Conservation (phyloP, 2,329 filamentous ascomycete species). For the Trichoderma sp. region DNA sequence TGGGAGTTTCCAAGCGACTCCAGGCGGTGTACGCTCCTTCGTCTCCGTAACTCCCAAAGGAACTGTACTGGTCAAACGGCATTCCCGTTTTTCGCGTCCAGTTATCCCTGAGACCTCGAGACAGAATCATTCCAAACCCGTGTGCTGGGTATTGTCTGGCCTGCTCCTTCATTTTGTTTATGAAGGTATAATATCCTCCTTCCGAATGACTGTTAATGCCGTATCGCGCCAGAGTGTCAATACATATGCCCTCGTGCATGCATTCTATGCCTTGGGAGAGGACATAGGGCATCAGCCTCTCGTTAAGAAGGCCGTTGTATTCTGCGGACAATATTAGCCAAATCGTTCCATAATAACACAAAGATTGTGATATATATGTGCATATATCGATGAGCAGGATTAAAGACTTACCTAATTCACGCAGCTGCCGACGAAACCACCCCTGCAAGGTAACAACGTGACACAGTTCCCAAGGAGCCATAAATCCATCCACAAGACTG, state of each 20-base stretch:
- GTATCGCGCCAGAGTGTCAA: not conserved
- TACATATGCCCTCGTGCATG: conserved; percentile 20
- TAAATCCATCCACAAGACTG: not conserved
- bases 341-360: not conserved
- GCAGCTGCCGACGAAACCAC: not conserved
- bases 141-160: not conserved
- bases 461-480: not conserved
- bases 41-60: conserved; percentile 3
- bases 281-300: conserved; percentile 19
- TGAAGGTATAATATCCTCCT: not conserved
- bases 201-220: not conserved
- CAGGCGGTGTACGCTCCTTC: not conserved
- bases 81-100: conserved; percentile 19
- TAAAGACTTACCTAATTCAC: not conserved
- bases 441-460: not conserved
- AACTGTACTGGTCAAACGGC: not conserved
- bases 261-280: conserved; percentile 16
- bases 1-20: not conserved
- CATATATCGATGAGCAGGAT: not conserved
- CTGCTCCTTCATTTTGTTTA: not conserved
- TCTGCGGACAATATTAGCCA: not conserved
- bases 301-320: not conserved
- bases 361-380: not conserved
- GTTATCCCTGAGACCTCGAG: not conserved
- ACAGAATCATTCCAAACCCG: conserved; percentile 22